Evolutionary conservation across 345 rosid genomes (phyloP), one percentile per base, ranked within the genome.

Genomic region (Fremontodendron californicum): DNA sequence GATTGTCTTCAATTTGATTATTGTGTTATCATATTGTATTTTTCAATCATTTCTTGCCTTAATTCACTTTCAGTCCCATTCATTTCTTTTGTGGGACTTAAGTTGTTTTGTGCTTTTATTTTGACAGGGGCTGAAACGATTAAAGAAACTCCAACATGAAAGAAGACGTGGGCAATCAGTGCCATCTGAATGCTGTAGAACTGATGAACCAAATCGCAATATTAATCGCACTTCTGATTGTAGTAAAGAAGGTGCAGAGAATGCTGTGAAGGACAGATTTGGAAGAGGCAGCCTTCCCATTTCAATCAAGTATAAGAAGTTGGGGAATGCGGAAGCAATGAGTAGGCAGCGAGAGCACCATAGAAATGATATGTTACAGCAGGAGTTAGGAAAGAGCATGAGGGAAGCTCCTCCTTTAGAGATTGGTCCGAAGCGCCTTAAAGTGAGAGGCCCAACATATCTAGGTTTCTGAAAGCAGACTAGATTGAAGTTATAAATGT

Each of bases 371-470:
- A 76, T 82, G 69, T 64, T 71, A 48, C 79, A 45, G 61, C 78
- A 82, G 5, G 86, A 81, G 11, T 16, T 75, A 15, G 90, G 87
- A 70, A 86, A 80, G 86, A 66, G 72, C 64, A 35, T 0, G 60
- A 81, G 83, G 85, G 86, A 80, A 77, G 73, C 87, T 45, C 82
- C 86, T 43, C 82, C 83, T 2, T 57, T 78, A 37, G 94, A 86
- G 76, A 80, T 82, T 2, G 88, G 88, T 80, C 92, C 88, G 9
- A 90, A 87, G 84, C 94, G 89, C 16, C 84, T 88, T 27, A 92
- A 89, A 79, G 82, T 90, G 18, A 88, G 84, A 84, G 90, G 92
- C 37, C 89, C 90, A 0, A 78, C 87, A 57, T 82, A 75, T 72
- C 33, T 85, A 78, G 88, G 85, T 66, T 66, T 73, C 87, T 73